Conservation (phyloP, 2,329 filamentous ascomycete genomes). For the Apiospora phragmitis region DNA sequence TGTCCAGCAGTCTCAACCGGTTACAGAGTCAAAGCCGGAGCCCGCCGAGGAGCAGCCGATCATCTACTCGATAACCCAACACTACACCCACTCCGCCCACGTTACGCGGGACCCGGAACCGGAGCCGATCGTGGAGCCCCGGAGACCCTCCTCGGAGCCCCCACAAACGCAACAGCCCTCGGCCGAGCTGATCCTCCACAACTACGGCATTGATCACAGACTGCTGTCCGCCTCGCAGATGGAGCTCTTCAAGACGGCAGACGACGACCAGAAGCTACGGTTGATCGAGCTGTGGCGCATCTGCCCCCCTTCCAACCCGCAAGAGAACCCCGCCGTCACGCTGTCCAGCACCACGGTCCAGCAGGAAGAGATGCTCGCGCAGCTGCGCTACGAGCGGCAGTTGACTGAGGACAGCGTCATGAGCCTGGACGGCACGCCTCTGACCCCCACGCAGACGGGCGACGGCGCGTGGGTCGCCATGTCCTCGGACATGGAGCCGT, state of each 20-base stretch:
- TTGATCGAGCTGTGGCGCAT: conserved; percentile 86
- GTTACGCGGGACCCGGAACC: conserved; percentile 43
- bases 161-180: conserved; percentile 48
- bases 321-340: conserved; percentile 53
- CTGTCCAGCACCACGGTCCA: conserved; percentile 55
- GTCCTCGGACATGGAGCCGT: conserved; percentile 67
- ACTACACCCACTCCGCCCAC: conserved; percentile 82
- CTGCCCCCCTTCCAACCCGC: conserved; percentile 64
- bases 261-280: conserved; percentile 69
- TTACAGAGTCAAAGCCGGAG: conserved; percentile 30
- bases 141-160: conserved; percentile 52
- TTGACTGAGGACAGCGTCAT: conserved; percentile 44
- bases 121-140: conserved; percentile 30
- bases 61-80: conserved; percentile 74
- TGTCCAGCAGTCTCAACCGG: conserved; percentile 23
- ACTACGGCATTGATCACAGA: conserved; percentile 69
- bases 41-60: conserved; percentile 46
- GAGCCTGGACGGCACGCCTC: conserved; percentile 55
- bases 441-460: conserved; percentile 50
- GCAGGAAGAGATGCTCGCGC: conserved; percentile 60
- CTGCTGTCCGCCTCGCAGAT: conserved; percentile 74
- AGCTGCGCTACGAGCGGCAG: conserved; percentile 58
- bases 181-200: conserved; percentile 59
- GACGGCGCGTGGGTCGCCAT: conserved; percentile 53
- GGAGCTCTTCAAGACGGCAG: conserved; percentile 75